Conservation (phyloP, 805 yeast genomes). For the Wickerhamomyces pijperi region DNA sequence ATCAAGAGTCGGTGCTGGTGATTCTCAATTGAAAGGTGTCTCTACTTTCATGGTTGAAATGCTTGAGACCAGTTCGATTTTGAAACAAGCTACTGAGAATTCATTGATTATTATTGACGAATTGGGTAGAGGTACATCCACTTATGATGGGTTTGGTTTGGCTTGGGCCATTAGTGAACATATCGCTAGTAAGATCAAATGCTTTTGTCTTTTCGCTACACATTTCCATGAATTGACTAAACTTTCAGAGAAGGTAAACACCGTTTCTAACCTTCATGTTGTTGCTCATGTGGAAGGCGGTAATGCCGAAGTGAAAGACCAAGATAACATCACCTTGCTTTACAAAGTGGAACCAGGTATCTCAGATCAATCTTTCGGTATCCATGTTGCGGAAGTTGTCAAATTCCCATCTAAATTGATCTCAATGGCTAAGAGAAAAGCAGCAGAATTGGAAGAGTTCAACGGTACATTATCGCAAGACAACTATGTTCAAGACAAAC, state of each 20-base stretch:
- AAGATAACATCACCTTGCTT: constrained; percentile 66
- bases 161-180: constrained; percentile 95
- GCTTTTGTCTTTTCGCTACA: constrained; percentile 89
- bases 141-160: constrained; percentile 95
- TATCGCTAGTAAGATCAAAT: constrained; percentile 55
- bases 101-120: constrained; percentile 89
- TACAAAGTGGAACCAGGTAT: constrained; percentile 96
- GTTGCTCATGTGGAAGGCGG: constrained; percentile 78
- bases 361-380: constrained; percentile 92
- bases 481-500: constrained; percentile 31
- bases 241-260: constrained; percentile 47
- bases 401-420: constrained; percentile 86
- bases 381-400: constrained; percentile 94
- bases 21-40: constrained; percentile 92
- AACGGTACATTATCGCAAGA: constrained; percentile 26
- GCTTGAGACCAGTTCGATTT: constrained; percentile 85
- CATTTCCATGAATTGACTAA: constrained; percentile 95
- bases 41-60: constrained; percentile 96
- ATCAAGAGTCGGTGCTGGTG: constrained; percentile 98
- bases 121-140: constrained; percentile 69
- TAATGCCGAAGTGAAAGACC: constrained; percentile 17
- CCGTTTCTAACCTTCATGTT: constrained; percentile 80
- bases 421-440: constrained; percentile 91
- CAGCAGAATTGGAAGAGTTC: constrained; percentile 70
- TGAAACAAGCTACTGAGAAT: constrained; percentile 65